Conservation (phyloP, 371 early-diverging fungal species). For the Lichtheimia corymbifera region DNA sequence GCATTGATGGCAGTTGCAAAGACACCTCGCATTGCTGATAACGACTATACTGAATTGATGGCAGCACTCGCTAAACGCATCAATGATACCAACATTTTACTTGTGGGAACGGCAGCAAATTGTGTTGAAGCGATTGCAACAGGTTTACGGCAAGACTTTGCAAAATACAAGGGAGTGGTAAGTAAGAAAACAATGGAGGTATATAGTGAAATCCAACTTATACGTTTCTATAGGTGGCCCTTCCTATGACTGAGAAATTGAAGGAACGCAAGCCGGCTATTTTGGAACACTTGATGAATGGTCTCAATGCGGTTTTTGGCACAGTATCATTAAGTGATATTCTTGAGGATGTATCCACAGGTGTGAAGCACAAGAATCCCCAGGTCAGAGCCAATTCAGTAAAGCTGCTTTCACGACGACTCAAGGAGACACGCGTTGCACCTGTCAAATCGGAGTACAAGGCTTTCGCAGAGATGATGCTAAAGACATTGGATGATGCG, state of each 20-base stretch:
- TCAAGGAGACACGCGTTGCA: slow-evolving; percentile 64
- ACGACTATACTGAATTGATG: slow-evolving; percentile 81
- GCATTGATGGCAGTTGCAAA: slow-evolving; percentile 69
- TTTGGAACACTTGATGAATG: slow-evolving; percentile 76
- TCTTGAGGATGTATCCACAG: slow-evolving; percentile 71
- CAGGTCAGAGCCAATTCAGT: slow-evolving; percentile 80
- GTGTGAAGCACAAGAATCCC: slow-evolving; percentile 88
- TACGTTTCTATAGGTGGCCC: slow-evolving; percentile 30
- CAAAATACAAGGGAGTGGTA: slow-evolving; percentile 75
- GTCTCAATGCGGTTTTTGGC: slow-evolving; percentile 84
- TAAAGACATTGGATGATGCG: slow-evolving; percentile 85
- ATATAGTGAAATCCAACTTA: not conserved
- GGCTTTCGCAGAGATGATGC: slow-evolving; percentile 67
- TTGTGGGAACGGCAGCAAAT: slow-evolving; percentile 78
- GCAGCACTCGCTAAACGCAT: slow-evolving; percentile 85
- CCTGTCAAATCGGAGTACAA: slow-evolving; percentile 84
- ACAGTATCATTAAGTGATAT: slow-evolving; percentile 65
- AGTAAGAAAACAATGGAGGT: slow-evolving; percentile 14
- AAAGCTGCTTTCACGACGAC: slow-evolving; percentile 70
- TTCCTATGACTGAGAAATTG: slow-evolving; percentile 83
- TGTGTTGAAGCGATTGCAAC: slow-evolving; percentile 85
- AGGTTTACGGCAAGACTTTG: slow-evolving; percentile 80
- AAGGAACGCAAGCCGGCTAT: slow-evolving; percentile 94
- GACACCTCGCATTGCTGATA: slow-evolving; percentile 76
- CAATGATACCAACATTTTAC: slow-evolving; percentile 86